Evolutionary conservation across 768 basidiomycete species (phyloP), one percentile per base, ranked within the genome.

Genomic region (Amanita phalloides): DNA sequence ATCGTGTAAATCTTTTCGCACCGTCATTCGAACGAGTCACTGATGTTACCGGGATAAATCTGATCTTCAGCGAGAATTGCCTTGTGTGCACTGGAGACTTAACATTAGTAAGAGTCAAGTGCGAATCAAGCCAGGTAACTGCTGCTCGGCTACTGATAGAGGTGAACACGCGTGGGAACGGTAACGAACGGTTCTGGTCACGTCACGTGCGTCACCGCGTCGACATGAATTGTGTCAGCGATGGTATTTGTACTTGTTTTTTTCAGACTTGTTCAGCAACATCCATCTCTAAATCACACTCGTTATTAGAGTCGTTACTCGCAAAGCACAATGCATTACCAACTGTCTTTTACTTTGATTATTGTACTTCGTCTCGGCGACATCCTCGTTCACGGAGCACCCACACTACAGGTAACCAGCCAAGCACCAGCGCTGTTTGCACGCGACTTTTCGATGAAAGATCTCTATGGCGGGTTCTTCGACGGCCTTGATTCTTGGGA

Each of bases 391-490:
- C 26, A 47, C 11, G 45, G 45, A 11, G 45, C 45, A 23, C 45
- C 45, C 2, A 26, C 33, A 33, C 32, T 17, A 8, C n/a, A 13
- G 14, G 11, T 26, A 23, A 9, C 45, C 20, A 20, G 20, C 30
- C 45, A 45, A 45, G 30, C 25, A 26, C 2, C 30, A 25, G 25
- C 26, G 10, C 13, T 21, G 9, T 9, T 11, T 13, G 17, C 30
- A 13, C 32, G 17, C 20, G 33, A 47, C 11, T 47, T 35, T 28
- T 36, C 32, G n/a, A n/a, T 49, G n/a, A 6, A 49, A 20, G 49
- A 49, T 17, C 39, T 49, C 6, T 49, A 49, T 17, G 49, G 49
- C 37, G 17, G 11, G 39, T 49, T 41, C 38, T 49, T 49, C 33
- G 49, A 49, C 17, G 49, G 23, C 13, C 38, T 49, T 13, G 26